Evolutionary conservation across 2,329 filamentous ascomycete species (phyloP).

Genomic region (Verticillium nubilum): DNA sequence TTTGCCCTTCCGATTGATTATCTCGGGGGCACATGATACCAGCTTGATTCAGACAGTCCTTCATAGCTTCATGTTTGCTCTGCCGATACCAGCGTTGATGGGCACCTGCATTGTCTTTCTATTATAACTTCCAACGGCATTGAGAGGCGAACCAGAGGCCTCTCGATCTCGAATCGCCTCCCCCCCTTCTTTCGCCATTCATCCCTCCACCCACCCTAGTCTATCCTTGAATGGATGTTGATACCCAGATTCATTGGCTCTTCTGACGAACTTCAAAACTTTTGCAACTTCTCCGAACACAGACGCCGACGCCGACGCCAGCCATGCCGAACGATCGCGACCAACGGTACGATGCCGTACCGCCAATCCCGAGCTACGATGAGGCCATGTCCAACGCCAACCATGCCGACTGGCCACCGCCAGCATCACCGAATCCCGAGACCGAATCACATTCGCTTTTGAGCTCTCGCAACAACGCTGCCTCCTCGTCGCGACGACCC

Average conservation of each 20-base stretch:
- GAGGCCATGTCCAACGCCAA: slow-evolving; percentile 31
- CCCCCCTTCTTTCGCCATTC: slow-evolving; percentile 15
- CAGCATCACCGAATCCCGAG: slow-evolving; percentile 28
- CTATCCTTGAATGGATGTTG: not conserved
- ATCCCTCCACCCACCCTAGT: not conserved
- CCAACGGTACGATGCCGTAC: slow-evolving; percentile 31
- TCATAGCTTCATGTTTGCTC: not conserved
- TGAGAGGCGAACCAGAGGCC: not conserved
- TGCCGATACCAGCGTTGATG: not conserved
- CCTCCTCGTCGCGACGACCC: slow-evolving; percentile 36
- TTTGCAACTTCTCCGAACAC: not conserved
- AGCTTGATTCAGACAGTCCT: not conserved
- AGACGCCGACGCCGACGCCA: not conserved
- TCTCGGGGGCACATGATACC: not conserved
- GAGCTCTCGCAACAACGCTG: slow-evolving; percentile 39
- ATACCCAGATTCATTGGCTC: not conserved
- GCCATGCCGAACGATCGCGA: slow-evolving; percentile 11
- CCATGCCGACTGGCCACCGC: slow-evolving; percentile 20
- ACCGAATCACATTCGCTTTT: slow-evolving; percentile 75
- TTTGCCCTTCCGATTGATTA: not conserved
- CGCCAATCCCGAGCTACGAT: slow-evolving; percentile 32
- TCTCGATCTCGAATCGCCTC: slow-evolving; percentile 10
- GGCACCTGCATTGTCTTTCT: not conserved
- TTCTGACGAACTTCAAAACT: not conserved
- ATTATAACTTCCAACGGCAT: not conserved